phyloP scores from a whole-genome alignment of 345 rosid genomes.

The Draba incana region DNA sequence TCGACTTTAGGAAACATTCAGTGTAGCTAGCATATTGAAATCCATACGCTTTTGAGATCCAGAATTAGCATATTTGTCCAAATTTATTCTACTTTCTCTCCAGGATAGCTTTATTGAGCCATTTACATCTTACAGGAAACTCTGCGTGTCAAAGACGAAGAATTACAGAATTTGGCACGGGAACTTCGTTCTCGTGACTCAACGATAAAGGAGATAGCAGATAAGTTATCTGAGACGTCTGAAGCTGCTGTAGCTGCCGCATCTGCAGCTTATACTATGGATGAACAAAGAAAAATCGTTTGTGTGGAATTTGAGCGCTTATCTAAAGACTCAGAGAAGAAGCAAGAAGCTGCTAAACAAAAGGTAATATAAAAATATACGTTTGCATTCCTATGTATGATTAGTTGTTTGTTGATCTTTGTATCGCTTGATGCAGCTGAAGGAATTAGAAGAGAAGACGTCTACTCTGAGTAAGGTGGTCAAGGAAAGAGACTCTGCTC shows the following conservation, averaged over 20 bases:
- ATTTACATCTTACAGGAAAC: conserved; percentile 71
- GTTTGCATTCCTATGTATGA: conserved; percentile 1
- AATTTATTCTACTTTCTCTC: conserved; percentile 3
- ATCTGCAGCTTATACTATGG: conserved; percentile 88
- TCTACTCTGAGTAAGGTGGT: conserved; percentile 58
- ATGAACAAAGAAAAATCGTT: conserved; percentile 82
- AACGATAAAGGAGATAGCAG: conserved; percentile 86
- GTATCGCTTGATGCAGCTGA: conserved; percentile 53
- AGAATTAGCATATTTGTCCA: conserved; percentile 42
- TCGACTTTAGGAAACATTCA: background rate
- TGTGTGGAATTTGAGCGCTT: conserved; percentile 78
- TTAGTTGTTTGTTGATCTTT: conserved; percentile 28
- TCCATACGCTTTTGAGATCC: conserved; percentile 15
- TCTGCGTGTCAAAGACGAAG: conserved; percentile 93
- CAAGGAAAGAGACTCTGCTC: conserved; percentile 82
- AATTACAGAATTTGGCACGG: conserved; percentile 81
- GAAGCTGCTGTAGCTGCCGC: conserved; percentile 99
- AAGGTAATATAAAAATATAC: conserved; percentile 52
- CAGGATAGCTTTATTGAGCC: conserved; percentile 12
- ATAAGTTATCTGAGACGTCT: conserved; percentile 89
- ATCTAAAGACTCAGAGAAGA: conserved; percentile 62
- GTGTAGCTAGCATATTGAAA: background rate
- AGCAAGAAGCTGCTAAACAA: conserved; percentile 51
- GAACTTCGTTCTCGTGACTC: conserved; percentile 93
- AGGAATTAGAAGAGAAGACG: conserved; percentile 71